Base-by-base conservation (phyloP, 2,329 filamentous ascomycete genomes). In the Basipetospora chlamydospora region DNA sequence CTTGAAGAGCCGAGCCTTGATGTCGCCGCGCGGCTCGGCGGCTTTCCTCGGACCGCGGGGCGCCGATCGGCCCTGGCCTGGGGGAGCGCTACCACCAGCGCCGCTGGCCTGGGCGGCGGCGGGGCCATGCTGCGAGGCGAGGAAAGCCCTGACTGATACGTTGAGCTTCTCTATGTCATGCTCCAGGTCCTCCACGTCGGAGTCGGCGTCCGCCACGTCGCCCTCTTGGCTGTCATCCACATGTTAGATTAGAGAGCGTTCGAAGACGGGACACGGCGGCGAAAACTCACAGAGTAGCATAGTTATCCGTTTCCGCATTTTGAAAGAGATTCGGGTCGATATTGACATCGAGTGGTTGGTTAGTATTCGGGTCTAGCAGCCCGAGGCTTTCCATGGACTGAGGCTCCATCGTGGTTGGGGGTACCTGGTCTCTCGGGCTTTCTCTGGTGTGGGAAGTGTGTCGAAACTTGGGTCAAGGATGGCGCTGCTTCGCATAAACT, bases 21-120 rank as follows among this genome's bases (percentile, higher is more conserved):
- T 82, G 45, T 85, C 77, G 28, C 68, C 73, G 30, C 77, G 72
- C 12, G 77, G 78, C 50, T 82, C 78, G 7, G 72, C 75, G 17
- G 73, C 68, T 50, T 76, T 73, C 13, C 70, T 61, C 18, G 67
- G 68, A 6, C 68, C 68, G 11, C 60, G 53, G 17, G 41, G 26
- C 31, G 51, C 40, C 20, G 58, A 49, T 37, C 48, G 47, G n/a
- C n/a, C n/a, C n/a, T n/a, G n/a, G n/a, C n/a, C n/a, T n/a, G n/a
- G n/a, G n/a, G n/a, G n/a, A n/a, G n/a, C n/a, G n/a, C n/a, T n/a
- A n/a, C n/a, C n/a, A 13, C 48, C 50, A 18, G 50, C 48, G 16
- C 38, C 28, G 5, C 41, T 44, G 26, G 49, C 44, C 10, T 48
- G 46, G 13, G 20, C 22, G 4, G 44, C 40, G 13, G 40, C 40